phyloP scores from a whole-genome alignment of 1,284 basidiomycete genomes.

The Leccinum subrobustum region DNA sequence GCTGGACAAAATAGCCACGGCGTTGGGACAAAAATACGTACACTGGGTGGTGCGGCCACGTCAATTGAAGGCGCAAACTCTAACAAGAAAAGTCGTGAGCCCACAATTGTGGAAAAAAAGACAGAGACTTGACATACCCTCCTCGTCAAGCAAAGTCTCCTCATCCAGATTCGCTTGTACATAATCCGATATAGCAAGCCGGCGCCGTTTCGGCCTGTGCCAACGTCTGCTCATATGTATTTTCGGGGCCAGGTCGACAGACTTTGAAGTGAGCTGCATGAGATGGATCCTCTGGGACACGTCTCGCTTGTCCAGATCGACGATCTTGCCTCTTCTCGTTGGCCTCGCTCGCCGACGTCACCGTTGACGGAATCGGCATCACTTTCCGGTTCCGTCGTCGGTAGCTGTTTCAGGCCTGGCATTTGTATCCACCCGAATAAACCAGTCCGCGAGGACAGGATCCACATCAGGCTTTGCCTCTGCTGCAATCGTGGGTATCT shows the following conservation, averaged over 20 bases:
- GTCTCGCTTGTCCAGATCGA: constrained; percentile 74
- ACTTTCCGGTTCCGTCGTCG: constrained; percentile 48
- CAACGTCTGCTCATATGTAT: constrained; percentile 4
- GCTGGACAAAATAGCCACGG: too few species aligned
- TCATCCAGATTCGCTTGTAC: constrained; percentile 80
- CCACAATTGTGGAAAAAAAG: background rate
- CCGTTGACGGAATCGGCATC: constrained; percentile 70
- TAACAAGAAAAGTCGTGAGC: background rate
- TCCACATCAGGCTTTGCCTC: constrained; percentile 38
- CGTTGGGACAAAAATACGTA: too few species aligned
- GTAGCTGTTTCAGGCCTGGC: constrained; percentile 1
- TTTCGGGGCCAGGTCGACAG: constrained; percentile 11
- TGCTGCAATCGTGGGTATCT: constrained; percentile 27
- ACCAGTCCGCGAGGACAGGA: constrained; percentile 61
- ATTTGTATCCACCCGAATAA: constrained; percentile 42
- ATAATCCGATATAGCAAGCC: constrained; percentile 76
- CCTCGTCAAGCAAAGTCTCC: constrained; percentile 77
- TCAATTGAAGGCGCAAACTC: background rate
- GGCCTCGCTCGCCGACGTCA: constrained; percentile 40
- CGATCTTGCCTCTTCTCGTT: constrained; percentile 59
- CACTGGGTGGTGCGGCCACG: background rate
- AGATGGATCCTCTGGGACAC: constrained; percentile 67
- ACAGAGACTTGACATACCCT: constrained; percentile 39
- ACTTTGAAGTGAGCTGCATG: constrained; percentile 72
- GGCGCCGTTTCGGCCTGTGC: constrained; percentile 69